These are phyloP conservation scores for Penicillium roqueforti DNA, from an alignment of 495 filamentous ascomycete species.

Conservation along the genomic window DNA sequence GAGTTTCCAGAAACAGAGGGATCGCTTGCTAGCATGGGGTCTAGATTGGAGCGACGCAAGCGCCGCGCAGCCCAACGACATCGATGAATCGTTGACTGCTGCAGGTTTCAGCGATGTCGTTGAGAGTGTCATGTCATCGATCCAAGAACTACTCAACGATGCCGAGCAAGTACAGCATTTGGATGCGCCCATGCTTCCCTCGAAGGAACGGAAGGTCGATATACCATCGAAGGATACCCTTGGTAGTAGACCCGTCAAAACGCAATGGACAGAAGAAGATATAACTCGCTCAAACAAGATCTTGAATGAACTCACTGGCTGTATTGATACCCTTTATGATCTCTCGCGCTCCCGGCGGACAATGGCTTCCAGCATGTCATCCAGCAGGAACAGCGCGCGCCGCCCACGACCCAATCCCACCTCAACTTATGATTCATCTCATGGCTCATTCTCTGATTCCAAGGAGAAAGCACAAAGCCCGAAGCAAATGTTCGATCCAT, in stretches of 20 bases:
- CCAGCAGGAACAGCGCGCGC: constrained; percentile 24
- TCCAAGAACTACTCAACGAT: constrained; percentile 81
- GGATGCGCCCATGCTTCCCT: constrained; percentile 38
- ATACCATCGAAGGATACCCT: constrained; percentile 35
- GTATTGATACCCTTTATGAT: constrained; percentile 87
- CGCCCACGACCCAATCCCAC: constrained; percentile 25
- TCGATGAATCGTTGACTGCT: constrained; percentile 78
- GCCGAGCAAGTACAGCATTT: constrained; percentile 72
- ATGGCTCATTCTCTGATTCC: constrained; percentile 29
- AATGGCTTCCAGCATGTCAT: constrained; percentile 41
- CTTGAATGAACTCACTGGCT: constrained; percentile 71
- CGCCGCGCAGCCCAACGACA: constrained; percentile 63
- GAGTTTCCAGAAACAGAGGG: constrained; percentile 54
- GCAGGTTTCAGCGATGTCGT: constrained; percentile 86
- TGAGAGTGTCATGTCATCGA: constrained; percentile 81
- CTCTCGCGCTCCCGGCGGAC: constrained; percentile 67
- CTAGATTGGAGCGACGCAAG: constrained; percentile 81
- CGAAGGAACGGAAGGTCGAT: constrained; percentile 37
- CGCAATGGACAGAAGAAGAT: constrained; percentile 49
- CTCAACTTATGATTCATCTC: constrained; percentile 28
- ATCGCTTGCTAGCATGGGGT: constrained; percentile 79
- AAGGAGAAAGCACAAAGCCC: constrained; percentile 31
- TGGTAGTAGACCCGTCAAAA: constrained; percentile 32
- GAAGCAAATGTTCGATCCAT: constrained; percentile 21
- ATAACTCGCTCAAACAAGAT: constrained; percentile 54